Evolutionary conservation across 2,329 filamentous ascomycete genomes (phyloP).

Genomic region (Salinomyces thailandicus): DNA sequence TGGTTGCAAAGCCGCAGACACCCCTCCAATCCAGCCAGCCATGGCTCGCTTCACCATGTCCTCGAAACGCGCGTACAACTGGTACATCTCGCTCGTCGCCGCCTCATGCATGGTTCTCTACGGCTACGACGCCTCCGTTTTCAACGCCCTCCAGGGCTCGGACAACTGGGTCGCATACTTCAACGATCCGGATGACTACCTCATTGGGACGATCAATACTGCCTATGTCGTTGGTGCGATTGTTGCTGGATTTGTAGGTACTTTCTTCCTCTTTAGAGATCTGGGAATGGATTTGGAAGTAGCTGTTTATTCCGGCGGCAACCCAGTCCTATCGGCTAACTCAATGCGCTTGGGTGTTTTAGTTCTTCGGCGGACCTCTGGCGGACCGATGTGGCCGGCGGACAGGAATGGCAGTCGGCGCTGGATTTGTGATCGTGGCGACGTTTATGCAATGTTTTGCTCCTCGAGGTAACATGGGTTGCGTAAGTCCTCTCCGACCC

Average conservation of each 20-base stretch:
- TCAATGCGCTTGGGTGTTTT: too few species aligned
- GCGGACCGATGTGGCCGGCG: constrained; percentile 39
- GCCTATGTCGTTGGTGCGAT: constrained; percentile 62
- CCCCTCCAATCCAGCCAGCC: neutral
- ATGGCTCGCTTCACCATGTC: neutral
- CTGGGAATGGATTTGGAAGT: neutral
- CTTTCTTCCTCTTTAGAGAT: neutral
- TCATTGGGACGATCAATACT: constrained; percentile 52
- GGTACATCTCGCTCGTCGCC: constrained; percentile 58
- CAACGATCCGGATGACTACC: constrained; percentile 37
- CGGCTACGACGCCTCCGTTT: constrained; percentile 64
- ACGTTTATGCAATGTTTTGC: constrained; percentile 60
- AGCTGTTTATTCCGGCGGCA: too few species aligned
- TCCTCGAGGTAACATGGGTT: constrained; percentile 49
- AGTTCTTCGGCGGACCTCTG: constrained; percentile 53
- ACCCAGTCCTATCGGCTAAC: too few species aligned
- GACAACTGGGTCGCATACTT: constrained; percentile 57
- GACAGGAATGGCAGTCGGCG: constrained; percentile 55
- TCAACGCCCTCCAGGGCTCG: constrained; percentile 60
- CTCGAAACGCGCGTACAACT: constrained; percentile 36
- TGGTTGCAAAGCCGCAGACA: too few species aligned
- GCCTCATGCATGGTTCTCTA: constrained; percentile 67
- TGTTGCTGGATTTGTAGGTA: constrained; percentile 48
- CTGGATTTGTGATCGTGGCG: constrained; percentile 53
- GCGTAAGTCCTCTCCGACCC: constrained; percentile 20